phyloP scores from a whole-genome alignment of 2,329 filamentous ascomycete genomes.

The Sporothrix variecibatus region DNA sequence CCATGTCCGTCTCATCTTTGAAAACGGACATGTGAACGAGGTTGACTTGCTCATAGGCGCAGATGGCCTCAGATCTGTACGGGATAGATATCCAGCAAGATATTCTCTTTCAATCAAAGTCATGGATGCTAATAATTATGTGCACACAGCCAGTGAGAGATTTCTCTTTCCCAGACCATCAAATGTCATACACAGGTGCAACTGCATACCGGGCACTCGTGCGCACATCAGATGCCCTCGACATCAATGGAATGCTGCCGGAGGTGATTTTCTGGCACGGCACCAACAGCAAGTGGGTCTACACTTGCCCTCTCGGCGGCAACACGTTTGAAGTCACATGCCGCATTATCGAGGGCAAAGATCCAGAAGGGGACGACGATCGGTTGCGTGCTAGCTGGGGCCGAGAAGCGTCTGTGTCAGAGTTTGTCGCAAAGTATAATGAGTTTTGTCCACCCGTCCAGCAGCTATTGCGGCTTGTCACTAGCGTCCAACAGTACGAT shows the following conservation, averaged over 20 bases:
- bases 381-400: conserved; percentile 37
- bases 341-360: conserved; percentile 25
- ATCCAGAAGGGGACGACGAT: conserved; percentile 27
- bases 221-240: conserved; percentile 2
- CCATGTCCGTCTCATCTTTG: conserved; percentile 46
- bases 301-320: conserved; percentile 38
- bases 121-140: background rate
- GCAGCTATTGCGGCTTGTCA: conserved; percentile 33
- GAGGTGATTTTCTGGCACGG: conserved; percentile 26
- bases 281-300: conserved; percentile 35
- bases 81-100: background rate
- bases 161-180: conserved; percentile 7
- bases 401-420: conserved; percentile 25
- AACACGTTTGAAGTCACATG: conserved; percentile 39
- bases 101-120: background rate
- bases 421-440: conserved; percentile 31
- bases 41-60: conserved; percentile 54
- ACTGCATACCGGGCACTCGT: conserved; percentile 20
- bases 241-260: conserved; percentile 19
- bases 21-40: conserved; percentile 44
- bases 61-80: conserved; percentile 51
- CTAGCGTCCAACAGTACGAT: conserved; percentile 22
- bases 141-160: conserved; percentile 4
- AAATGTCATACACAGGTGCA: conserved; percentile 15
- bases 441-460: conserved; percentile 37